Evolutionary conservation across 805 yeast genomes (phyloP).

Genomic region (Candida insectorum): DNA sequence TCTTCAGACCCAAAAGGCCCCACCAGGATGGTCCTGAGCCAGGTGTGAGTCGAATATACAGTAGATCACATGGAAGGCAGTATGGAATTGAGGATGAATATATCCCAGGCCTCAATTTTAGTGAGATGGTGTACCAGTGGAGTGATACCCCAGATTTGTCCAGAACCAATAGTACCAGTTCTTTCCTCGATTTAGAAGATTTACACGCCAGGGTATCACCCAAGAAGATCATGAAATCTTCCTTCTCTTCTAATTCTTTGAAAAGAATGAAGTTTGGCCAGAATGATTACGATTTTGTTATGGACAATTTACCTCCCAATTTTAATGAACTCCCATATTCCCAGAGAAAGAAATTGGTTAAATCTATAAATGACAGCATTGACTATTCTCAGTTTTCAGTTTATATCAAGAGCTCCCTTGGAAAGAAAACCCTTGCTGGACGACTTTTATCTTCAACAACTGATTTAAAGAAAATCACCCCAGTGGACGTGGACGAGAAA

Average conservation of each 20-base stretch:
- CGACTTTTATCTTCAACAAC: constrained; percentile 37
- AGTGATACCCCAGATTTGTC: constrained; percentile 16
- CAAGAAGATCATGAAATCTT: constrained; percentile 27
- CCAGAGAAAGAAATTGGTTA: constrained; percentile 48
- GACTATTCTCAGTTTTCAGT: constrained; percentile 43
- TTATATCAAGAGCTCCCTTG: constrained; percentile 34
- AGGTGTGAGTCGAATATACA: constrained; percentile 21
- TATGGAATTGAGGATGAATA: constrained; percentile 72
- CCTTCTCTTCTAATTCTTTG: constrained; percentile 2
- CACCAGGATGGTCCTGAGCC: constrained; percentile 1
- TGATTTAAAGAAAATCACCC: constrained; percentile 28
- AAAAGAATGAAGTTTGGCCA: constrained; percentile 8
- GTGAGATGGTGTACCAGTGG: constrained; percentile 48
- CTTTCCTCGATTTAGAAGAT: constrained; percentile 38
- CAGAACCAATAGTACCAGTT: constrained; percentile 24
- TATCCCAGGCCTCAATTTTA: constrained; percentile 66
- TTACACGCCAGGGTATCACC: constrained; percentile 45
- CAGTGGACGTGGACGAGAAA: constrained; percentile 53
- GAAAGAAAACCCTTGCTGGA: constrained; percentile 39
- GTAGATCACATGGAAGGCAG: constrained; percentile 29
- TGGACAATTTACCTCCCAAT: constrained; percentile 48
- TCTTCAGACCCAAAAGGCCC: constrained; percentile 39
- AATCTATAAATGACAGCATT: constrained; percentile 33
- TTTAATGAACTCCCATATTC: constrained; percentile 59
- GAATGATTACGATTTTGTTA: constrained; percentile 32